Evolutionary conservation across 345 rosid species (phyloP), one percentile per base, ranked within the genome.

Genomic region (Lumnitzera racemosa): DNA sequence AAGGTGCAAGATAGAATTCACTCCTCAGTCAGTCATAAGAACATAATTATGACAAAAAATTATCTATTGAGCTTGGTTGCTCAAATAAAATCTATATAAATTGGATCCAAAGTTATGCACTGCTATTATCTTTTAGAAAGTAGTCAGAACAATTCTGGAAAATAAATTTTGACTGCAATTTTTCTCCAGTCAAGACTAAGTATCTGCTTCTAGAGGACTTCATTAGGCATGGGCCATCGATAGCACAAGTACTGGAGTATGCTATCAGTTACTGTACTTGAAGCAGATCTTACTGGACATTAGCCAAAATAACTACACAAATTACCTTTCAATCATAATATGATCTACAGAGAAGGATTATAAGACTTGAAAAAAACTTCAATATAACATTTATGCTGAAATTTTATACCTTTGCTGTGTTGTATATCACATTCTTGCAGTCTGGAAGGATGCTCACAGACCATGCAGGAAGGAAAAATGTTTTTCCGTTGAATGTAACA

Each of bases 361-460:
- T 36, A 36, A 36, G 43, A 36, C 43, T 36, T 20, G 20, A 36
- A 0, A 36, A 36, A 36, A 36, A 36, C 10, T 36, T 36, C 43
- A 7, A 7, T 36, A 9, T 5, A 7, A 36, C 43, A 0, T 36
- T 36, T 36, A 36, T 7, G 43, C 43, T 36, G 43, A 36, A 36
- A 36, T 5, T 11, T 25, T 6, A 29, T 72, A 84, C 89, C 86
- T 79, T 84, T 27, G 81, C 86, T 7, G 90, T 81, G 77, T 79
- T 84, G 67, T 73, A 79, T 47, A 81, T 63, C 53, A 78, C 81
- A 61, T 78, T 78, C 70, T 66, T 78, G 57, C 87, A 84, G 62
- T 84, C 90, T 14, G 90, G 85, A 46, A 84, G 85, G 57, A 84
- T 81, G 82, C 90, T 84, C 15, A 84, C 87, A 17, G 90, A 84